Conservation (phyloP, 78 protist genomes). For the Bodo saltans region DNA sequence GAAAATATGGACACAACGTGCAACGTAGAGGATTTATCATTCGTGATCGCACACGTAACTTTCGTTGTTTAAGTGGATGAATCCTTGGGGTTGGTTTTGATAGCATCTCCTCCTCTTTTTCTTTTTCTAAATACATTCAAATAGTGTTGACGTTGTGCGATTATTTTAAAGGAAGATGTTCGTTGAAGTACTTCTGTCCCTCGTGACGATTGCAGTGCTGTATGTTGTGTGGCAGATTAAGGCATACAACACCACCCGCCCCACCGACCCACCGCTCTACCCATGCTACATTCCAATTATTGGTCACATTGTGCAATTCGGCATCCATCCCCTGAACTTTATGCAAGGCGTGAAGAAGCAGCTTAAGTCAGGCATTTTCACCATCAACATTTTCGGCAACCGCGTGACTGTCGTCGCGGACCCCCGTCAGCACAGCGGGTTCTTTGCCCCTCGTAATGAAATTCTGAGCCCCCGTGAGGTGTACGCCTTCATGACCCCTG, state of each 20-base stretch:
- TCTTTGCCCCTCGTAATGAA: slow-evolving; percentile 9
- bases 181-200: no score
- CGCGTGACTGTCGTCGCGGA: slow-evolving; percentile 17
- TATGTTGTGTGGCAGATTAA: not conserved
- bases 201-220: not conserved
- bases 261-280: not conserved
- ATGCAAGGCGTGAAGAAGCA: not conserved
- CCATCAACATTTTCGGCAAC: not conserved
- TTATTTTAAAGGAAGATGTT: no score
- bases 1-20: no score
- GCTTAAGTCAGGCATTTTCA: not conserved
- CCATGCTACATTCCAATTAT: not conserved
- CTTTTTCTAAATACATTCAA: no score
- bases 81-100: no score
- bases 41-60: no score
- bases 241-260: not conserved
- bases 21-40: no score
- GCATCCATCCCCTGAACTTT: slow-evolving; percentile 19
- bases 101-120: no score
- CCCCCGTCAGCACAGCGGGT: not conserved
- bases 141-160: no score
- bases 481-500: slow-evolving; percentile 37
- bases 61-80: no score
- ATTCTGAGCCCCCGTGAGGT: slow-evolving; percentile 25
- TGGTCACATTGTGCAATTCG: slow-evolving; percentile 23